Evolutionary conservation across 257 asterid genomes (phyloP).

Genomic region (Primulina huaijiensis): DNA sequence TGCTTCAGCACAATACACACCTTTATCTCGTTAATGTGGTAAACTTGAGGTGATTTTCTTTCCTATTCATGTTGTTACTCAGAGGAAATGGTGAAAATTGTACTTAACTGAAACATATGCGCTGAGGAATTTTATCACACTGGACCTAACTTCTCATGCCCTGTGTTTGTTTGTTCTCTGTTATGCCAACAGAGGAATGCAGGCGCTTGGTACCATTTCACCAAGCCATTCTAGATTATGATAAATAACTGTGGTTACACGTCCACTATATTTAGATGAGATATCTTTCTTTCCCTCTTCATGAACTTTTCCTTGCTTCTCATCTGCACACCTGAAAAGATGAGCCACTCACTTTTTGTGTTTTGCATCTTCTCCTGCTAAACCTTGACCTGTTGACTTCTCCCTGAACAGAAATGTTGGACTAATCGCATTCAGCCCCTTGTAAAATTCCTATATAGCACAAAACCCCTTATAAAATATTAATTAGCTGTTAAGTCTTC

Average conservation of each 20-base stretch:
- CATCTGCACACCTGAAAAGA: neutral
- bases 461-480: too few species aligned
- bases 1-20: slow-evolving; percentile 81
- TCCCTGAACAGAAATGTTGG: too few species aligned
- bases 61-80: neutral
- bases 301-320: neutral
- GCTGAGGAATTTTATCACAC: neutral
- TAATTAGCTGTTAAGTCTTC: too few species aligned
- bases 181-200: slow-evolving; percentile 1
- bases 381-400: too few species aligned
- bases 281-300: neutral
- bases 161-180: neutral
- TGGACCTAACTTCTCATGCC: slow-evolving; percentile 7
- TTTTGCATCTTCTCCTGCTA: too few species aligned
- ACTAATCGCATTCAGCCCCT: too few species aligned
- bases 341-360: too few species aligned
- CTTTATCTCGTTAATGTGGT: slow-evolving; percentile 92
- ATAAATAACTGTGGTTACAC: neutral
- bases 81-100: slow-evolving; percentile 1
- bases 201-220: neutral
- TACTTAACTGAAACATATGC: slow-evolving; percentile 1
- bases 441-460: too few species aligned
- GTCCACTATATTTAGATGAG: neutral
- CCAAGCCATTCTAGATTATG: neutral
- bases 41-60: slow-evolving; percentile 65